A percentile compares a stretch with the other conserved stretches of the same genome.
Conservation (phyloP, 345 rosid species). For the Cardamine resedifolia region DNA sequence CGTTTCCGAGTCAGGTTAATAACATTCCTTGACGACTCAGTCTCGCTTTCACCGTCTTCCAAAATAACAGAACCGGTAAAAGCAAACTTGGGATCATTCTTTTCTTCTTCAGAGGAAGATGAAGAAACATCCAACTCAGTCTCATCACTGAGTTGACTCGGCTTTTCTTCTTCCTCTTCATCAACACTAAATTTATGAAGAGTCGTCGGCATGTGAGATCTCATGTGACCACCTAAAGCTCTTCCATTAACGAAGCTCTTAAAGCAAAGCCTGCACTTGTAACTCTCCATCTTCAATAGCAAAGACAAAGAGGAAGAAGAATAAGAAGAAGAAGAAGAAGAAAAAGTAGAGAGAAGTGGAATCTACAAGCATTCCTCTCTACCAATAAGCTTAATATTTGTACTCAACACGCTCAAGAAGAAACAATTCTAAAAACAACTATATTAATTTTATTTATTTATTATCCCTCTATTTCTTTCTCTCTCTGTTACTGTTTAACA, state of each 20-base stretch:
- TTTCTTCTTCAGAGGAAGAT: constrained; percentile 38
- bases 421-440: constrained; percentile 23
- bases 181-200: constrained; percentile 31
- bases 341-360: constrained; percentile 47
- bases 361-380: constrained; percentile 61
- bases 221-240: constrained; percentile 85
- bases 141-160: constrained; percentile 46
- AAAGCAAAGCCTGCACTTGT: constrained; percentile 70
- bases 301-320: background rate
- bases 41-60: constrained; percentile 78
- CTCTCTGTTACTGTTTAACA: constrained; percentile 31
- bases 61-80: constrained; percentile 51
- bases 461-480: background rate
- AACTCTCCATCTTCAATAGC: constrained; percentile 54
- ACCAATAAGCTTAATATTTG: constrained; percentile 32
- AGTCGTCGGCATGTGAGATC: constrained; percentile 64
- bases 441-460: constrained; percentile 28
- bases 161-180: constrained; percentile 14
- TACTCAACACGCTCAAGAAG: constrained; percentile 21
- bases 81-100: constrained; percentile 63
- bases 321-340: constrained; percentile 18
- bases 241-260: constrained; percentile 68
- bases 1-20: constrained; percentile 54
- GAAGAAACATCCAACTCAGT: constrained; percentile 47
- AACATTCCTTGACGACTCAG: constrained; percentile 62